Evolutionary conservation across 192 early-diverging fungal species (phyloP), one percentile per base, ranked within the genome.

Genomic region (Rhizoclosmatium globosum): DNA sequence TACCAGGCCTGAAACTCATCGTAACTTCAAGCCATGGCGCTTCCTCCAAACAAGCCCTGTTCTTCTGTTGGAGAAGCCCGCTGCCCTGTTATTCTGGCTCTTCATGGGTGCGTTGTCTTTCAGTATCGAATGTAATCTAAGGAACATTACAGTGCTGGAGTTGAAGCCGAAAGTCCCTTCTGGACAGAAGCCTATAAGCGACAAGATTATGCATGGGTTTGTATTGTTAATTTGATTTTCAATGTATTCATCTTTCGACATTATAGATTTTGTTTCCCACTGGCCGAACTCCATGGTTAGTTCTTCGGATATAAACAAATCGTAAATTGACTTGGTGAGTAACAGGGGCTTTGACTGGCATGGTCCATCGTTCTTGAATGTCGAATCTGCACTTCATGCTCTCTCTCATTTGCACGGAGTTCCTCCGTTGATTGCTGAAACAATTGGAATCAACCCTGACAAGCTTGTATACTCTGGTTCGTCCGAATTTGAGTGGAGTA

Each of bases 281-380:
- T 2, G 93, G 93, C 23, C 74, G 93, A 79, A 91, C 92, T 1
- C 77, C 91, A 57, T 94, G 93, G 91, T 92, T 85, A 72, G 59
- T 48, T 39, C n/a, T 31, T 64, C 0, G 2, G 2, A 9, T 56
- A 56, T 56, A 56, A 56, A 15, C 19, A n/a, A 15, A 56, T 56
- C 53, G 11, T 56, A 21, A 45, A 41, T 44, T 31, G 31, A 31
- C 31, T 31, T 31, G 31, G 31, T 31, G 31, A 45, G 43, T 21
- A 70, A 17, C 60, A 89, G 89, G 93, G 93, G 93, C 3, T 94
- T 89, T 64, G 93, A 94, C 74, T 94, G 93, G 93, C 93, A 94
- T 74, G 93, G 93, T 1, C 87, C 92, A 7, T 92, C 91, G 21
- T 83, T 84, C 59, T 79, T 82, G 44, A 93, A 94, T 74, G 82